Percentiles rank a stretch among this genome's conserved stretches.
Conservation (phyloP, 768 basidiomycete genomes). For the Lanmaoa rubissima region DNA sequence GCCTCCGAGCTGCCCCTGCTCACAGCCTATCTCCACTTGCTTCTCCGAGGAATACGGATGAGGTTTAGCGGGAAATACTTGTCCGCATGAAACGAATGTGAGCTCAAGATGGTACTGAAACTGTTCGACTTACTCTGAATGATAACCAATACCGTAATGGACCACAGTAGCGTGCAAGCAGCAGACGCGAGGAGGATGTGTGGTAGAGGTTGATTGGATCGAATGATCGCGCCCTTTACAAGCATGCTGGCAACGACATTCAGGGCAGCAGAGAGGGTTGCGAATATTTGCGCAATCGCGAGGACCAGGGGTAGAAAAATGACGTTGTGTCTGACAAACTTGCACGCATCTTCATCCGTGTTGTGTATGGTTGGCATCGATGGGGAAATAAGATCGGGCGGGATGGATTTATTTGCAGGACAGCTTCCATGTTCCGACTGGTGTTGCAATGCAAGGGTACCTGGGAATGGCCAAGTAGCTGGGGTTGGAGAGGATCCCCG, state of each 20-base stretch:
- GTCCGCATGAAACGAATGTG: neutral
- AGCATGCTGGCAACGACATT: constrained; percentile 15
- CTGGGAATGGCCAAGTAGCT: constrained; percentile 34
- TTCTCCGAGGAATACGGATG: constrained; percentile 9
- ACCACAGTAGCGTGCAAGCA: constrained; percentile 26
- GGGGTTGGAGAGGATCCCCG: constrained; percentile 31
- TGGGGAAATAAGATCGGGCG: constrained; percentile 2
- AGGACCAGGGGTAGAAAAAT: constrained; percentile 13
- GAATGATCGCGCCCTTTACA: neutral
- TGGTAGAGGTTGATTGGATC: neutral
- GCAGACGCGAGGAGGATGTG: constrained; percentile 21
- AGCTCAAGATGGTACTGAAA: neutral
- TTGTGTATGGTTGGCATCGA: neutral
- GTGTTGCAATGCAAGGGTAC: constrained; percentile 22
- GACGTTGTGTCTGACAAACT: neutral
- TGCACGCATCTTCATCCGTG: neutral
- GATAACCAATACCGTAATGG: constrained; percentile 12
- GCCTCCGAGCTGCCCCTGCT: neutral
- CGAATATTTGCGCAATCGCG: constrained; percentile 20
- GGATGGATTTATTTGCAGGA: neutral
- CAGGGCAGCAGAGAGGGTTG: constrained; percentile 25
- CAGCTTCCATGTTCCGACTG: neutral
- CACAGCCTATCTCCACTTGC: neutral
- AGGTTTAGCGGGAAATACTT: constrained; percentile 24
- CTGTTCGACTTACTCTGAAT: constrained; percentile 24